Percentiles rank a stretch among this genome's conserved stretches.
These are phyloP conservation scores for Mycogone perniciosa DNA, from an alignment of 2,329 filamentous ascomycete genomes.

Conservation along the genomic window DNA sequence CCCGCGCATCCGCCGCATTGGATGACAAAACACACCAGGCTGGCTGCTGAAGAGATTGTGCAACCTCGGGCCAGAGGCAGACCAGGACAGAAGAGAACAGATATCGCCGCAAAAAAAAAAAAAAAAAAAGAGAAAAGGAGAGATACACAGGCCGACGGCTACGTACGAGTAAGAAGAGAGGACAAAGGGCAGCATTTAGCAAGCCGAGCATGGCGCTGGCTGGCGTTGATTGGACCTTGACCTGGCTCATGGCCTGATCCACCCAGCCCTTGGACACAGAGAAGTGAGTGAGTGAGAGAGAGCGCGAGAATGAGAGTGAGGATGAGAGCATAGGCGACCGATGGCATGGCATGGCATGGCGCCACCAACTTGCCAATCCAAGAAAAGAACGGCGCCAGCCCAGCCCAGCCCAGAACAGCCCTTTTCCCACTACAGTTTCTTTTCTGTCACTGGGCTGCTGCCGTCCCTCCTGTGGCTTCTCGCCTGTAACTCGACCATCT, in stretches of 20 bases:
- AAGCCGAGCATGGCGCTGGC: constrained; percentile 9
- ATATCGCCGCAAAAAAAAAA: neutral
- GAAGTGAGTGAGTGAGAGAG: neutral
- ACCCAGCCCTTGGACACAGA: neutral
- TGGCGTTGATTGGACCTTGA: constrained; percentile 5
- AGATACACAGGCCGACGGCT: neutral
- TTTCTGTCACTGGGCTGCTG: neutral
- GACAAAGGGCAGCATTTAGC: neutral
- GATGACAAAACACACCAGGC: too few relatives aligned
- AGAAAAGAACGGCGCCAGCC: neutral
- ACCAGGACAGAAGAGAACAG: too few relatives aligned
- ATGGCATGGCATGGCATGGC: neutral
- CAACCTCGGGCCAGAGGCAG: too few relatives aligned
- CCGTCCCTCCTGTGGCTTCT: neutral
- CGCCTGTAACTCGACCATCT: constrained; percentile 1
- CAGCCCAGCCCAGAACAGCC: neutral
- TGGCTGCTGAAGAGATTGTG: neutral
- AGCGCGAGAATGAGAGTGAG: neutral
- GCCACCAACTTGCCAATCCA: neutral
- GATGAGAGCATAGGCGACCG: too few relatives aligned
- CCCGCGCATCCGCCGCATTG: neutral
- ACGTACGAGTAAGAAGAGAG: too few relatives aligned
- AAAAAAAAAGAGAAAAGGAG: neutral
- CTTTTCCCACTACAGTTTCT: too few relatives aligned
- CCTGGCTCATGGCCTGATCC: neutral